Base-by-base conservation (phyloP, 129 eudicot species). In the Gnaphalium uliginosum region DNA sequence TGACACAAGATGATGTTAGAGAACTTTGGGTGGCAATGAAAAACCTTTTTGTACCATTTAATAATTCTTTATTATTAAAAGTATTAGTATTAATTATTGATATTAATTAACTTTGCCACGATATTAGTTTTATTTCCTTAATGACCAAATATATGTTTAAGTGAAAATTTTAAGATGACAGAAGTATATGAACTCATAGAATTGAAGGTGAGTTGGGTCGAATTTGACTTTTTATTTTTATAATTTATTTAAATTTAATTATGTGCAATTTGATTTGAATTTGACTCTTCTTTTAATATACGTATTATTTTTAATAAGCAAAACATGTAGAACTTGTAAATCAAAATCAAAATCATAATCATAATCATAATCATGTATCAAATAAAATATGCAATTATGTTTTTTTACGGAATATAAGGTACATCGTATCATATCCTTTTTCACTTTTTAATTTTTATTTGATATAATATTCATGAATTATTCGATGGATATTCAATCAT, bases 11-110 rank as follows among this genome's bases (percentile, higher is more conserved):
- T 71, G 72, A 72, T 68, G 80, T 74, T 69, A 66, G 29, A 21
- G 73, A 48, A 10, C 22, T 4, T 66, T 51, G 62, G 77, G 79
- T 66, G 82, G 83, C 75, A 76, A 60, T 25, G 74, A 77, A 21
- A 56, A 51, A 68, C 76, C 87, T 80, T 82, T 89, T 68, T 60
- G 67, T 66, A 74, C 86, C 91, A 80, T 86, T 84, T 84, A 79
- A 63, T 54, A 66, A 6, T 17, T 17, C 7, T 24, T 48, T 4
- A 51, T n/a, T 5, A 56, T 56, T 56, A 19, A 22, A n/a, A 56
- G 25, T 54, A 54, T n/a, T 46, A 46, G 4, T 14, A 46, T 43
- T 11, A 1, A 8, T 1, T 39, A 13, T 13, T 43, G 18, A 13
- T 43, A 43, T 11, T 3, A 2, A 9, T 11, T 2, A 2, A 9